Conservation (phyloP, 2,329 filamentous ascomycete species). For the Alternaria ethzedia region DNA sequence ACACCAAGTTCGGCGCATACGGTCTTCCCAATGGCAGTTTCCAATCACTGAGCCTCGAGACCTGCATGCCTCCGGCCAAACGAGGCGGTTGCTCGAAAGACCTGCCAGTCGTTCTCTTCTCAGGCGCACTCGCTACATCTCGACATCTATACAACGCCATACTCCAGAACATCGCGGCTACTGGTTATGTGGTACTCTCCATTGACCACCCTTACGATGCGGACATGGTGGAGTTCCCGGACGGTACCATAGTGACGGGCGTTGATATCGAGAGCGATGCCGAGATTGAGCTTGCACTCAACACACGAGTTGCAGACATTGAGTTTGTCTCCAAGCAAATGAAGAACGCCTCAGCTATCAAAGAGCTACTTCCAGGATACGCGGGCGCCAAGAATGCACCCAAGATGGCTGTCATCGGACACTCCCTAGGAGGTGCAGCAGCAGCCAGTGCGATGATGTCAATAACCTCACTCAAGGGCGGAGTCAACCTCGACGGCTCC, state of each 20-base stretch:
- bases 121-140: constrained; percentile 54
- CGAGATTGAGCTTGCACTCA: constrained; percentile 25
- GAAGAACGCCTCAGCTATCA: constrained; percentile 10
- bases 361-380: neutral
- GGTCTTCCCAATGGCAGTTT: constrained; percentile 37
- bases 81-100: neutral
- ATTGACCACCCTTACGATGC: constrained; percentile 61
- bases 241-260: constrained; percentile 45
- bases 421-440: constrained; percentile 48
- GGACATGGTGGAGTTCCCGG: constrained; percentile 57
- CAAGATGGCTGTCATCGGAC: constrained; percentile 37
- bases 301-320: constrained; percentile 32
- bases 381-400: neutral
- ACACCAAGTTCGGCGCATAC: constrained; percentile 30
- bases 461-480: constrained; percentile 29
- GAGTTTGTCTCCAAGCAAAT: constrained; percentile 30
- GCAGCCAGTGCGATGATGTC: constrained; percentile 24
- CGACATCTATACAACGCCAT: constrained; percentile 53
- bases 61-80: constrained; percentile 11
- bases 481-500: constrained; percentile 46
- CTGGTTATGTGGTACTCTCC: constrained; percentile 56
- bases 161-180: constrained; percentile 55
- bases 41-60: constrained; percentile 20
- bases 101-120: constrained; percentile 51
- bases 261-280: constrained; percentile 30